Percentiles rank a stretch among this genome's conserved stretches.
phyloP scores from a whole-genome alignment of 1,284 basidiomycete species.

The Austroboletus rostrupii region DNA sequence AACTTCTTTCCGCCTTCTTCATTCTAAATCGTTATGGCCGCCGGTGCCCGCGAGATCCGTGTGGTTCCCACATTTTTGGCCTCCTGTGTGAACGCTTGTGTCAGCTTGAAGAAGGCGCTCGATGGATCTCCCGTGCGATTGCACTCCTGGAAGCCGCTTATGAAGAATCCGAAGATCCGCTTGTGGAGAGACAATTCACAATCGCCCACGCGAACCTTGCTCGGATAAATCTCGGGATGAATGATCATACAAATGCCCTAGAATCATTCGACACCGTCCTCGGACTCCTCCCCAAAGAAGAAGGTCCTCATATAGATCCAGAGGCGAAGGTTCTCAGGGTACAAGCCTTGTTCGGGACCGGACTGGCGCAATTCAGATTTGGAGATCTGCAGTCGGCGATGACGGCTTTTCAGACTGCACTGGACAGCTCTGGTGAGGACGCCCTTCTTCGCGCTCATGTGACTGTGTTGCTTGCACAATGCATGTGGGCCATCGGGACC shows the following conservation, averaged over 20 bases:
- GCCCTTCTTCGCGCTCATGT: constrained; percentile 58
- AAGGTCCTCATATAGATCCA: constrained; percentile 17
- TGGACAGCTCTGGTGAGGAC: constrained; percentile 52
- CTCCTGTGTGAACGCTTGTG: constrained; percentile 85
- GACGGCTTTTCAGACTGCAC: constrained; percentile 61
- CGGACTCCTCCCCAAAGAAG: constrained; percentile 62
- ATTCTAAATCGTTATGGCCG: constrained; percentile 76
- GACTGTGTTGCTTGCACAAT: constrained; percentile 74
- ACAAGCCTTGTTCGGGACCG: constrained; percentile 70
- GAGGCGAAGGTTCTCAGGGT: constrained; percentile 43
- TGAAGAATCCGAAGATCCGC: constrained; percentile 79
- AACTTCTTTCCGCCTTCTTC: constrained; percentile 73
- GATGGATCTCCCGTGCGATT: constrained; percentile 64
- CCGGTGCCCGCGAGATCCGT: constrained; percentile 64
- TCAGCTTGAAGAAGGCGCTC: constrained; percentile 59
- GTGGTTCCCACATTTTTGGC: constrained; percentile 82
- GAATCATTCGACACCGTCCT: constrained; percentile 72
- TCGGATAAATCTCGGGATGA: constrained; percentile 63
- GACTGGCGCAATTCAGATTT: constrained; percentile 66
- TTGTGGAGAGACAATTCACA: constrained; percentile 75
- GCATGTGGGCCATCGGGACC: constrained; percentile 76
- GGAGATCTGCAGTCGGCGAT: constrained; percentile 65
- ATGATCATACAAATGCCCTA: constrained; percentile 58
- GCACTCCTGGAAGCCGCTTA: constrained; percentile 80
- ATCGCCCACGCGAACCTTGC: constrained; percentile 84